phyloP scores from a whole-genome alignment of 2,329 filamentous ascomycete genomes.

The Aspergillus sergii region DNA sequence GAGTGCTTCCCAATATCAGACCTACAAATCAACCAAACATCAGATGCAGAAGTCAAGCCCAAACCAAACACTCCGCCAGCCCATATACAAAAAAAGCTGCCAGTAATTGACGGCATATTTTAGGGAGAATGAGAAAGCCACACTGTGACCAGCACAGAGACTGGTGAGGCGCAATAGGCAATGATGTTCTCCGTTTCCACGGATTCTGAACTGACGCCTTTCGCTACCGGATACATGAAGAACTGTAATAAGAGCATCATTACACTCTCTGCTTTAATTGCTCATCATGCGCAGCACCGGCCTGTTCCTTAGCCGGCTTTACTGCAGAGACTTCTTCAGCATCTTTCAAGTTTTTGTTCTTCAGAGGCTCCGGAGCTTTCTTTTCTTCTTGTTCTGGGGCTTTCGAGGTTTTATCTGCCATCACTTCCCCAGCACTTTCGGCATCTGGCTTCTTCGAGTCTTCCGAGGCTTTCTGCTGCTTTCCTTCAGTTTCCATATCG shows the following conservation, averaged over 20 bases:
- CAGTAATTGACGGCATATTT: conserved; percentile 6
- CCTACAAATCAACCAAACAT: conserved; percentile 5
- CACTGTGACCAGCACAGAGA: conserved; percentile 26
- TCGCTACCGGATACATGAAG: not conserved
- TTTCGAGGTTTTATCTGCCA: conserved; percentile 48
- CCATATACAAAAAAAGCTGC: conserved; percentile 16
- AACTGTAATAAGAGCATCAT: not conserved
- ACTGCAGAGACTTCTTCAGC: conserved; percentile 26
- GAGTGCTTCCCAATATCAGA: conserved; percentile 7
- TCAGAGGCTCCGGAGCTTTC: conserved; percentile 8
- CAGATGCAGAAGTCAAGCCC: conserved; percentile 10
- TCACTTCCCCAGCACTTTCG: conserved; percentile 24
- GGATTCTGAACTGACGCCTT: not conserved
- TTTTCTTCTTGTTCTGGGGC: conserved; percentile 56
- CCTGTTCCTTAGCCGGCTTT: conserved; percentile 20
- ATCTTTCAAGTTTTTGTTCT: conserved; percentile 21
- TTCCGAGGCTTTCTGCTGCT: conserved; percentile 30
- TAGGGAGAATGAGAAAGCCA: conserved; percentile 11
- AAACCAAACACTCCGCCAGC: conserved; percentile 14
- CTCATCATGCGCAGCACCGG: conserved; percentile 6
- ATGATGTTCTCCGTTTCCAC: not conserved
- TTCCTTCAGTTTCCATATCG: conserved; percentile 61
- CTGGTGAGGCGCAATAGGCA: not conserved
- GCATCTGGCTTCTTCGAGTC: conserved; percentile 11
- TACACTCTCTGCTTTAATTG: conserved; percentile 5